Evolutionary conservation across 2,329 filamentous ascomycete genomes (phyloP), one percentile per base, ranked within the genome.

Genomic region (Bipolaris gigantea): DNA sequence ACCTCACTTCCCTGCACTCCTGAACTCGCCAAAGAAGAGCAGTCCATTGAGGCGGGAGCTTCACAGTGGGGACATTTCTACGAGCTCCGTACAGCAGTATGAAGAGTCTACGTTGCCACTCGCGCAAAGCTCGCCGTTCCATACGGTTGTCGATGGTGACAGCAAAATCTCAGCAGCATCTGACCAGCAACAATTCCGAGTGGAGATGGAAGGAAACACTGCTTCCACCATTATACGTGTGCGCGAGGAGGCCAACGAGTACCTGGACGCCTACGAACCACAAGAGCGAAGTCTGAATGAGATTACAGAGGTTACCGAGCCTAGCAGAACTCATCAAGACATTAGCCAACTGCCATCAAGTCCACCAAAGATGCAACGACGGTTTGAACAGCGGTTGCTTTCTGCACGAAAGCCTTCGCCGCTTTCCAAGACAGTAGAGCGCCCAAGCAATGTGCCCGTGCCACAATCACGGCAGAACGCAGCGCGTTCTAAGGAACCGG

Each of bases 281-380:
- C 72, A 71, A 50, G 62, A 71, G 21, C 69, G 66, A 11, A 66
- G 64, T 5, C 53, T 74, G 10, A 54, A 70, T 19, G 67, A 72
- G 30, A 69, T 74, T 23, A 63, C 66, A 23, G 71, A 74, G 51
- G 63, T 73, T n/a, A 74, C 71, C 1, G 71, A 73, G 44, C 63
- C 59, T 9, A 73, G 70, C 50, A 62, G 59, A 35, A 67, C 58
- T 50, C 58, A 62, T 15, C 56, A 53, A 11, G 53, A 61, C 2
- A 55, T 50, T 2, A 69, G 53, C 23, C 47, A 63, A 8, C 41
- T 64, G 21, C 51, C 59, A 2, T 65, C 66, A 5, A 71, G 63
- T 18, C 64, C 66, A 11, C 65, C 66, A 19, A 62, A 53, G 27
- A 59, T 57, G 33, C 63, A 60, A 49, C 52, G 47, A 32, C 48